Evolutionary conservation across 1,139 yeast genomes (phyloP).

Genomic region (Suhomyces ambrosiae): DNA sequence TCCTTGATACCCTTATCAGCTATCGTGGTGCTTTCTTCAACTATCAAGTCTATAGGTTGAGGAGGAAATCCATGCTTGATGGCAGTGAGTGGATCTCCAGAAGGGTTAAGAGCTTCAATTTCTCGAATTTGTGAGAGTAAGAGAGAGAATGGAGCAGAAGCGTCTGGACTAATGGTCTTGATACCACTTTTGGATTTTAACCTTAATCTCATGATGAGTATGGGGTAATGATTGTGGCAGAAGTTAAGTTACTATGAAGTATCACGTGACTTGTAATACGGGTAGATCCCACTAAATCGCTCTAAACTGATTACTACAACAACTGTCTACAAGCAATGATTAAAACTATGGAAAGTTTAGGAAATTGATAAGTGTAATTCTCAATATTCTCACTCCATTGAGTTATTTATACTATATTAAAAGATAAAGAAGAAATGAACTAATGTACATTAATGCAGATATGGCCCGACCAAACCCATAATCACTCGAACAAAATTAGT

Average conservation of each 20-base stretch:
- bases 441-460: constrained; percentile 7
- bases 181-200: constrained; percentile 24
- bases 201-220: constrained; percentile 26
- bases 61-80: constrained; percentile 68
- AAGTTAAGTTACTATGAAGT: too few species aligned
- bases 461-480: too few species aligned
- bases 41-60: constrained; percentile 35
- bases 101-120: constrained; percentile 18
- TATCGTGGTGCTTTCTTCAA: constrained; percentile 25
- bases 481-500: too few species aligned
- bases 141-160: constrained; percentile 14
- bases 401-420: too few species aligned
- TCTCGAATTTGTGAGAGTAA: constrained; percentile 22
- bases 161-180: constrained; percentile 20
- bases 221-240: neutral
- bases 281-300: too few species aligned
- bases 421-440: constrained; percentile 8
- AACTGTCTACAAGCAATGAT: too few species aligned
- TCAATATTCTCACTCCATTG: too few species aligned
- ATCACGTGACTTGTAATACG: too few species aligned
- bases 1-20: constrained; percentile 41
- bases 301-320: too few species aligned
- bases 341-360: too few species aligned
- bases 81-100: constrained; percentile 15
- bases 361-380: too few species aligned